Evolutionary conservation across 169 alveolate genomes (phyloP), one percentile per base, ranked within the genome.

Genomic region (Plasmodium sp.): DNA sequence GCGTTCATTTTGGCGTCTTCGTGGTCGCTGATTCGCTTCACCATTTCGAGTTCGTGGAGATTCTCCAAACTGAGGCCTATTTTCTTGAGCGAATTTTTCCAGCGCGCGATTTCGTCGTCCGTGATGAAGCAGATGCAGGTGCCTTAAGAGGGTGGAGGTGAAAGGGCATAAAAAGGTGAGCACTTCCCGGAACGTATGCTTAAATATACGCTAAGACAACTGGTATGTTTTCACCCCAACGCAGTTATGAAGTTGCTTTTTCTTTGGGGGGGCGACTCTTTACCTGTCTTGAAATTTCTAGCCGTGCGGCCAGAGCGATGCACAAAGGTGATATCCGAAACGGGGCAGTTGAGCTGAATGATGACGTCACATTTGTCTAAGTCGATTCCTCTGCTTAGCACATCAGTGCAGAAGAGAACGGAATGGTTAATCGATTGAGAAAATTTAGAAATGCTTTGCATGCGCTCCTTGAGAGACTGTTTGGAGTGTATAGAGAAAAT

Each of bases 301-400:
- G 99, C 99, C 51, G 99, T 98, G 80, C 99, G 96, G 39, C 99
- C 99, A 9, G 98, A 98, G 95, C 99, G 96, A 91, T 98, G 99
- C 18, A 98, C 96, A 93, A 98, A 98, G 9, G 98, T 97, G 22
- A 97, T 96, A 2, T 96, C 96, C 94, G 97, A 98, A 71, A 98
- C 99, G 0, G 99, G 99, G 56, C 98, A 97, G 84, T 98, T 99
- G 31, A 97, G 96, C 94, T 98, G 97, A 73, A 98, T 95, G 9
- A 98, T 99, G 98, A 99, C 98, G 94, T 98, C 99, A 22, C 98
- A 98, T 79, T 94, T 86, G 12, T 99, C 99, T 84, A 98, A 97
- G 96, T 98, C 99, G 41, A 98, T 95, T 48, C 99, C 99, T 96
- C 99, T 97, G 54, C 99, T 96, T 9, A 99, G 98, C n/a, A 98